Base-by-base conservation (phyloP, 768 basidiomycete genomes). In the Rhodotorula babjevae region DNA sequence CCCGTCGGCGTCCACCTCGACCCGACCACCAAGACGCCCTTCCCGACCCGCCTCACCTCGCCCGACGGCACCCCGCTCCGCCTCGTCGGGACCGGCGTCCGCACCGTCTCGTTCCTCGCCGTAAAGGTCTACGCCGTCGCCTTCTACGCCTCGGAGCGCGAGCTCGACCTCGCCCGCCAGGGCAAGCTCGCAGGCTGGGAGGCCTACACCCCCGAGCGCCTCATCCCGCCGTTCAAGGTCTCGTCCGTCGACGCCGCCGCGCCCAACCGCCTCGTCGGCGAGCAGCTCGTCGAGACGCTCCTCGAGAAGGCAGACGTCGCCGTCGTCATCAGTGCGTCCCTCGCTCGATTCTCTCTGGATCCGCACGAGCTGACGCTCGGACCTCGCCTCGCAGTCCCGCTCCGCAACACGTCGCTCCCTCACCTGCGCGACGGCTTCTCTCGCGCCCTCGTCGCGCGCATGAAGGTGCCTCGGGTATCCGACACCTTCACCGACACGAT, bases 381-480 rank as follows among this genome's bases (percentile, higher is more conserved):
- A 52, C 63, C 53, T 27, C 23, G 2, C 23, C 21, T 33, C 33
- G 27, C 68, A 82, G 83, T 83, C 1, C 83, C 83, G 1, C 77
- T 80, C 1, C 68, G 82, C 23, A 82, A 80, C 65, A 83, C 83
- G 18, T 80, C 80, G 56, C 82, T 82, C 29, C 57, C 80, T 62
- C 83, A 83, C 66, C 79, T 83, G 0, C 79, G 82, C 25, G 82
- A 83, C 71, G 82, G 80, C 1, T 82, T 83, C 73, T 80, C 81
- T 0, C 74, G 83, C 21, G 81, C 82, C 5, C 67, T 83, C 42
- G 65, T 77, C 40, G 82, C 81, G 0, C 77, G 83, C 10, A 78
- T 83, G 63, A 82, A 82, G 72, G 64, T 79, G 8, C 80, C 82
- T 14, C 71, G 73, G 29, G 72, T 78, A 23, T 67, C 77, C 2